These are phyloP conservation scores for Paramecium pentaurelia DNA, from an alignment of 73 alveolate genomes.

Conservation along the genomic window DNA sequence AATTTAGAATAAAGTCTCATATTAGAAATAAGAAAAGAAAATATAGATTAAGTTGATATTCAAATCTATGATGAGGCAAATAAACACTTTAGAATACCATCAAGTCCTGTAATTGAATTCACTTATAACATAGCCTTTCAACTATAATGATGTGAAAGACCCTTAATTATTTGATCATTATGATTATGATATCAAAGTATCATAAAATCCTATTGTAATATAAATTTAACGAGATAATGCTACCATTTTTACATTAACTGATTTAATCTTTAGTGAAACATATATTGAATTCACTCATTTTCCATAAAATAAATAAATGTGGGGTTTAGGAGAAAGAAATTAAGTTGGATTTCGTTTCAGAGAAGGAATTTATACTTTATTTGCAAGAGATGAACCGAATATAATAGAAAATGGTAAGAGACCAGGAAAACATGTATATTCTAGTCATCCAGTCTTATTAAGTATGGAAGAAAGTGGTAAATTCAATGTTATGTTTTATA, in stretches of 20 bases:
- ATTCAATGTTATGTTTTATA: neutral
- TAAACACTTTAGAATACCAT: slow-evolving; percentile 4
- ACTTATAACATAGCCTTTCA: neutral
- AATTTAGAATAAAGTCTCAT: neutral
- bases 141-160: neutral
- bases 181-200: neutral
- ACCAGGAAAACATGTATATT: slow-evolving; percentile 47
- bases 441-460: slow-evolving; percentile 38
- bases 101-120: neutral
- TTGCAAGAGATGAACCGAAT: slow-evolving; percentile 23
- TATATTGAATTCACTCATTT: slow-evolving; percentile 21
- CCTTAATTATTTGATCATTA: neutral
- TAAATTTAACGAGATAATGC: neutral
- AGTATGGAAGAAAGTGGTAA: slow-evolving; percentile 23
- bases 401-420: slow-evolving; percentile 10
- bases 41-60: neutral
- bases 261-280: neutral
- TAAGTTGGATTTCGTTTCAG: slow-evolving; percentile 20
- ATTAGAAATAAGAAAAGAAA: neutral
- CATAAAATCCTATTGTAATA: neutral
- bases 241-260: neutral
- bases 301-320: neutral
- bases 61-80: slow-evolving; percentile 2
- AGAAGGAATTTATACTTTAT: slow-evolving; percentile 1
- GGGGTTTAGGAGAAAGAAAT: slow-evolving; percentile 48